Conservation (phyloP, 139 green algal species). For the Tetraselmis striata region DNA sequence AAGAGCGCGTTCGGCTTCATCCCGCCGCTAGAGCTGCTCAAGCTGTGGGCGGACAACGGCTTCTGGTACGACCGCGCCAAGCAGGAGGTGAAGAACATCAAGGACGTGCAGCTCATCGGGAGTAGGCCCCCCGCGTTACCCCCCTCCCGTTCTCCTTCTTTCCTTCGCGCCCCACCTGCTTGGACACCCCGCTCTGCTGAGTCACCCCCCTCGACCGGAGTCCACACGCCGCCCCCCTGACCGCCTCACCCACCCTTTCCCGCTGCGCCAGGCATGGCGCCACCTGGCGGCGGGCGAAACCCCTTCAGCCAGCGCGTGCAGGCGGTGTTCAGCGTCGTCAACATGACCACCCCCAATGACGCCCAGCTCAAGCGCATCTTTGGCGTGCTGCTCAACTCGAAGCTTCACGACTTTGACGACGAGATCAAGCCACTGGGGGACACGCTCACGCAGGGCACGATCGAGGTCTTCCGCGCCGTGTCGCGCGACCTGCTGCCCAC, state of each 20-base stretch:
- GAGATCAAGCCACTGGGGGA: conserved; percentile 64
- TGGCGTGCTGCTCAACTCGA: conserved; percentile 58
- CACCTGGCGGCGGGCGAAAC: conserved; percentile 72
- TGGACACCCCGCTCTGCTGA: too few species aligned
- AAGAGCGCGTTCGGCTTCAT: conserved; percentile 76
- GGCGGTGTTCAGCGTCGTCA: conserved; percentile 61
- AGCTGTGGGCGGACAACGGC: conserved; percentile 79
- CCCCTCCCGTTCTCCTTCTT: background rate
- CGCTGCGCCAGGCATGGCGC: conserved; percentile 61
- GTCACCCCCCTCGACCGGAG: too few species aligned
- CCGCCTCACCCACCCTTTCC: background rate
- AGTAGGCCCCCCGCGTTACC: background rate
- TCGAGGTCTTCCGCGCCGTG: conserved; percentile 41
- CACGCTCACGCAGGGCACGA: conserved; percentile 52
- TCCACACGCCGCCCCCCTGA: background rate
- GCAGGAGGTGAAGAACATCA: conserved; percentile 69
- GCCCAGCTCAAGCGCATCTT: conserved; percentile 75
- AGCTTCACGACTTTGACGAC: conserved; percentile 72
- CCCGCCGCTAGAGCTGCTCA: conserved; percentile 76
- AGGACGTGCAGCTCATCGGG: conserved; percentile 71
- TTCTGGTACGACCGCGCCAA: conserved; percentile 79
- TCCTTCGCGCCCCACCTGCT: background rate
- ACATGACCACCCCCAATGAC: conserved; percentile 62
- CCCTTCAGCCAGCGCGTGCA: conserved; percentile 62
- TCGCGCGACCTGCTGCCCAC: conserved; percentile 68